Conservation (phyloP, 768 basidiomycete genomes). For the Imleria badia region DNA sequence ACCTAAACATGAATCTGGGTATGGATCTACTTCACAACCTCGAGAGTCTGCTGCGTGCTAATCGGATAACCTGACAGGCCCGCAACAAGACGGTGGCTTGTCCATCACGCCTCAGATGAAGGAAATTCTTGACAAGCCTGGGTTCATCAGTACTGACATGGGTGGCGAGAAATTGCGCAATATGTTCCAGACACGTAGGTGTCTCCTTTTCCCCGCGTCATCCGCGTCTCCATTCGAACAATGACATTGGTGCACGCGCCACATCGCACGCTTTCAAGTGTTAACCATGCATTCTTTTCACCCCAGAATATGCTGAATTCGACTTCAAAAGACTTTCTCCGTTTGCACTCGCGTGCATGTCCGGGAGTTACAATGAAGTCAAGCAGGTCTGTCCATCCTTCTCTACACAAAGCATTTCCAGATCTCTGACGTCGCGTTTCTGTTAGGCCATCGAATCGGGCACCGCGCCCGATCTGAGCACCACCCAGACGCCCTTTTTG, state of each 20-base stretch:
- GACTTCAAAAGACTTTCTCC: conserved; percentile 18
- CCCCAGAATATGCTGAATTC: conserved; percentile 19
- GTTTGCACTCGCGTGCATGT: conserved; percentile 28
- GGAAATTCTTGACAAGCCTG: conserved; percentile 25
- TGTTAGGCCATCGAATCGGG: conserved; percentile 27
- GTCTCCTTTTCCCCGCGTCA: not conserved
- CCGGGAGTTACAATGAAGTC: conserved; percentile 19
- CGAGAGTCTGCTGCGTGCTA: not conserved
- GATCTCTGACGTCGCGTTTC: not conserved
- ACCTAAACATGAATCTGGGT: conserved; percentile 13
- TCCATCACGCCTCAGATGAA: conserved; percentile 27
- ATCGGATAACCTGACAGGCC: conserved; percentile 9
- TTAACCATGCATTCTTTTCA: not conserved
- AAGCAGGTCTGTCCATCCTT: conserved; percentile 16
- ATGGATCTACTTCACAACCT: not conserved
- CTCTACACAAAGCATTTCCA: not conserved
- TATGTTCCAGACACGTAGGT: conserved; percentile 32
- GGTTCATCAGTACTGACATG: conserved; percentile 24
- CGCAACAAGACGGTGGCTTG: conserved; percentile 22
- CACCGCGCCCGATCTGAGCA: conserved; percentile 36
- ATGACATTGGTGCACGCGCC: too few relatives aligned
- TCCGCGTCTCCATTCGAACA: not conserved
- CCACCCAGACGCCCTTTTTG: conserved; percentile 43
- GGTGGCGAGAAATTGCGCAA: conserved; percentile 28
- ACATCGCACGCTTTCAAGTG: not conserved